Conservation (phyloP, 306 rosid species). For the Rosa rugosa region DNA sequence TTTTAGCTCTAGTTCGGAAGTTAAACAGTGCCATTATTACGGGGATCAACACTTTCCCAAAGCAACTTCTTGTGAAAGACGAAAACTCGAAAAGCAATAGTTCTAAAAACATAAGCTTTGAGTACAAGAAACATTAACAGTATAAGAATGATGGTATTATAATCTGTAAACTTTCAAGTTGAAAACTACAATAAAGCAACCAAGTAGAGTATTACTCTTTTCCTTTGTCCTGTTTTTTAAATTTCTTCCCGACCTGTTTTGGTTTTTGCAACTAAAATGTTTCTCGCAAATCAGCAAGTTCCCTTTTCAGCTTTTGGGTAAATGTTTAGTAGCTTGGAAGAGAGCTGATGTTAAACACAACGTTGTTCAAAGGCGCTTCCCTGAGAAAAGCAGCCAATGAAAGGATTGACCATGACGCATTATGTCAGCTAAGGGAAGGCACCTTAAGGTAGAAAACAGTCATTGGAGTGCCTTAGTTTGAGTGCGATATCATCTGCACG, state of each 20-base stretch:
- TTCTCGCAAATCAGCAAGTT: background rate
- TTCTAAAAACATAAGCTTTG: background rate
- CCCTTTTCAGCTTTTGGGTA: background rate
- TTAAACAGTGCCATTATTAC: background rate
- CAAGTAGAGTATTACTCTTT: no score
- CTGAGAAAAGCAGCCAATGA: background rate
- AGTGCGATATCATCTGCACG: background rate
- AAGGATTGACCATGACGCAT: background rate
- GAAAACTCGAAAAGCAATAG: background rate
- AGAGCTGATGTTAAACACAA: conserved; percentile 23
- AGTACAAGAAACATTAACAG: background rate
- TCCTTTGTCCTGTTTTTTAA: background rate
- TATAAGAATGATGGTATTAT: background rate
- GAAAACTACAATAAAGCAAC: background rate
- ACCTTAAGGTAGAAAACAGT: conserved; percentile 22
- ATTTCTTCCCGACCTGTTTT: background rate
- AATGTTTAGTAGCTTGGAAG: conserved; percentile 5
- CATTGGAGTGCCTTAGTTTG: conserved; percentile 6
- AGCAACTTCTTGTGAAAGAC: no score
- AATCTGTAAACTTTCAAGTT: background rate
- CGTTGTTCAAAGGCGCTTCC: background rate
- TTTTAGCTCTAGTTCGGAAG: background rate
- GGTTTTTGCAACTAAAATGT: background rate
- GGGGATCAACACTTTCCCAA: background rate
- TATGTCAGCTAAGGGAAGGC: conserved; percentile 16